Evolutionary conservation across 306 rosid species (phyloP), one percentile per base, ranked within the genome.

Genomic region (Hippophae rhamnoides): DNA sequence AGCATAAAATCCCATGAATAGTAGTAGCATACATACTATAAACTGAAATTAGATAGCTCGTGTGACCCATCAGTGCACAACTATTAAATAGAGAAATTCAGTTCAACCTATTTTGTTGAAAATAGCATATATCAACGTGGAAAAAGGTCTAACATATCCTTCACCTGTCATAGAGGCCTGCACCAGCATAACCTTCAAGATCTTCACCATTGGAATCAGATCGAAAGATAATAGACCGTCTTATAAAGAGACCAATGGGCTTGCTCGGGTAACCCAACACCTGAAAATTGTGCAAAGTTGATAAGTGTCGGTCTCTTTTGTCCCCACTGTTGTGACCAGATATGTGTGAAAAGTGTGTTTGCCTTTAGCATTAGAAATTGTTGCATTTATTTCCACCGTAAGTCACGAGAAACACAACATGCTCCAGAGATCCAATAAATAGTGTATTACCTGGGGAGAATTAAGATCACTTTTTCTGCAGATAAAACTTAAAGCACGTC

Each of bases 131-230:
- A 13, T 48, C 25, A 13, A 8, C 14, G 2, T 45, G 52, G 5
- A 13, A 52, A 23, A 52, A 12, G 25, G 14, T 13, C 38, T 3
- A 31, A 41, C 41, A 70, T 31, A 31, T 31, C 5, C 40, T 58
- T 56, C 75, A 92, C 99, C 99, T 92, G 83, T 92, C 99, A 58
- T 92, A 92, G 67, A 92, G 96, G 27, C 96, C 99, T 8, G 99
- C 99, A 71, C 99, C 99, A 25, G 99, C 99, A 80, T 92, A 92
- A 45, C 99, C 99, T 76, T 85, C 99, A 3, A 92, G 93, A 74
- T 92, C 99, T 82, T 92, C 99, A 45, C 99, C 99, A 43, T 92
- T 92, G 76, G 96, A 92, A 73, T 92, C 99, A 5, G 99, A 92
- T 62, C 99, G 89, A 66, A 92, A 92, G 78, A 92, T 92, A 54